Percentiles rank a stretch among this genome's conserved stretches.
These are phyloP conservation scores for Apiospora sp. DNA, from an alignment of 2,329 filamentous ascomycete species.

Conservation along the genomic window DNA sequence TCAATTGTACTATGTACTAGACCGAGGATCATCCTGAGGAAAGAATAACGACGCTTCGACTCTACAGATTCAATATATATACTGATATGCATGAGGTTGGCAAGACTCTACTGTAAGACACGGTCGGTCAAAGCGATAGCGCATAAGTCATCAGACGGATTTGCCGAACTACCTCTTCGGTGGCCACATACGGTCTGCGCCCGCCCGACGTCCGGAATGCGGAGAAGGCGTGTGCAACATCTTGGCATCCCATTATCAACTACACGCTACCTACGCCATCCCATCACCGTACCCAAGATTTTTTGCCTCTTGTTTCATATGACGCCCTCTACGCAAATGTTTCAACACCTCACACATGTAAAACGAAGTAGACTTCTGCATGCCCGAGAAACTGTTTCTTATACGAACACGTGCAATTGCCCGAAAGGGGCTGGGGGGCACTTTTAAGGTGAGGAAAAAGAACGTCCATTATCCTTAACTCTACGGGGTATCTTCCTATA, in stretches of 20 bases:
- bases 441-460: slow-evolving; percentile 3
- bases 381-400: background rate
- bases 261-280: background rate
- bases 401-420: background rate
- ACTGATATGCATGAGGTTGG: background rate
- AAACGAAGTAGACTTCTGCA: background rate
- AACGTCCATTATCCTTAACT: slow-evolving; percentile 21
- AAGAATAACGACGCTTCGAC: background rate
- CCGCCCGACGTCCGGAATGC: background rate
- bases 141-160: background rate
- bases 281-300: background rate
- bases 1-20: background rate
- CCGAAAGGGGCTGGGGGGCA: background rate
- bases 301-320: slow-evolving; percentile 5
- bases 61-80: background rate
- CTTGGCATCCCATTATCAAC: slow-evolving; percentile 2
- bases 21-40: background rate
- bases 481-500: slow-evolving; percentile 20
- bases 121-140: slow-evolving; percentile 7
- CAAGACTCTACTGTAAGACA: background rate
- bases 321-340: slow-evolving; percentile 7
- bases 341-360: slow-evolving; percentile 1
- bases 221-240: background rate
- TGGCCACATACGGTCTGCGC: background rate
- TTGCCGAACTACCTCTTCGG: background rate